A percentile compares a stretch with the other conserved stretches of the same genome.
phyloP scores from a whole-genome alignment of 2,329 filamentous ascomycete species.

The Berkeleyomyces basicola region DNA sequence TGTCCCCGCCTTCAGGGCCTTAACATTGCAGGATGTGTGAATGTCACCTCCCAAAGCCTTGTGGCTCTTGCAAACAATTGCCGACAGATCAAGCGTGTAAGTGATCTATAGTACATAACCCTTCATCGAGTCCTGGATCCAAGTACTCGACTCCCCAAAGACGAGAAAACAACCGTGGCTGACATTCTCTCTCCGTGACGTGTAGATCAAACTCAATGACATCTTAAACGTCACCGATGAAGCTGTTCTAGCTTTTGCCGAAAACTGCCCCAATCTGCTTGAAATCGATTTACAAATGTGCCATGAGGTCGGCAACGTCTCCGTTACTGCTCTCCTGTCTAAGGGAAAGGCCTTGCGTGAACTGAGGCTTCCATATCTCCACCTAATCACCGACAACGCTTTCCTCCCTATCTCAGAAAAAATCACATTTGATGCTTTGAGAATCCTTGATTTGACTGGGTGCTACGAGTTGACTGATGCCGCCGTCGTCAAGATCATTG shows the following conservation, averaged over 20 bases:
- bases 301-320: constrained; percentile 60
- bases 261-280: constrained; percentile 78
- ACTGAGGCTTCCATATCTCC: constrained; percentile 71
- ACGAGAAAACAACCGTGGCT: no score
- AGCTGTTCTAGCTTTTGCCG: constrained; percentile 70
- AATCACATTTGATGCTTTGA: constrained; percentile 65
- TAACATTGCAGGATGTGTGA: constrained; percentile 76
- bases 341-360: constrained; percentile 76
- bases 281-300: constrained; percentile 93
- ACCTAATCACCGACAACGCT: constrained; percentile 69
- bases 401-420: constrained; percentile 61
- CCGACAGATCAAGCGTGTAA: constrained; percentile 68
- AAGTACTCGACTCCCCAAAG: no score
- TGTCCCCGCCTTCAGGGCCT: constrained; percentile 78
- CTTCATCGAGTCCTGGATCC: no score
- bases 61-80: constrained; percentile 66
- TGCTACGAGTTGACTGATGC: constrained; percentile 72
- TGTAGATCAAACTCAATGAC: constrained; percentile 80
- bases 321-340: constrained; percentile 64
- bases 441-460: constrained; percentile 85
- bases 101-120: constrained; percentile 18
- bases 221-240: constrained; percentile 71
- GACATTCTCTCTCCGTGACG: no score
- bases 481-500: constrained; percentile 75
- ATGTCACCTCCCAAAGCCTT: constrained; percentile 74